These are phyloP conservation scores for Ophiocordyceps camponoti-rufipedis DNA, from an alignment of 2,329 filamentous ascomycete genomes.

Conservation along the genomic window DNA sequence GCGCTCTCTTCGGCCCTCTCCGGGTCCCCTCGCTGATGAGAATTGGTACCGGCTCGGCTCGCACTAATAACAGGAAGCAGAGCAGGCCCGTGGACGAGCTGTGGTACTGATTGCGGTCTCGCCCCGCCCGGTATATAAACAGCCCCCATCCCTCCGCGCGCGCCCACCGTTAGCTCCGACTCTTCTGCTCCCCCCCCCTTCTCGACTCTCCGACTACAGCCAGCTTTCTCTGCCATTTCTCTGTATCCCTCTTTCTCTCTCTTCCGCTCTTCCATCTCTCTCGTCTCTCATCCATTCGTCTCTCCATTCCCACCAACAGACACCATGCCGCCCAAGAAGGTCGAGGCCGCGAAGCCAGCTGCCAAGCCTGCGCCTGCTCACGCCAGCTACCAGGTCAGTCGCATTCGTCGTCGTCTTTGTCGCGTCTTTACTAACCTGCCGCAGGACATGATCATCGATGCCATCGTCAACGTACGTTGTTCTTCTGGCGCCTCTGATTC, in stretches of 20 bases:
- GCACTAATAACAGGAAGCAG: not conserved
- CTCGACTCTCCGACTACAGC: constrained; percentile 1
- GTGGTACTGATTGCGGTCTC: constrained; percentile 36
- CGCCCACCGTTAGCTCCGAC: constrained; percentile 22
- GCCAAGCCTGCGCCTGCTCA: constrained; percentile 31
- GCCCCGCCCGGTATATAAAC: constrained; percentile 44
- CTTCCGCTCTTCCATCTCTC: constrained; percentile 4
- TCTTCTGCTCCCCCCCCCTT: constrained; percentile 14
- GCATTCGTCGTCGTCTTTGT: not conserved
- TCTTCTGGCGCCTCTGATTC: not conserved
- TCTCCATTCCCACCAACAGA: constrained; percentile 1
- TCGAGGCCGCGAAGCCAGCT: constrained; percentile 20
- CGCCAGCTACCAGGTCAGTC: constrained; percentile 40
- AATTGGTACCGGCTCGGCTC: not conserved
- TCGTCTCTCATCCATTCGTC: constrained; percentile 9
- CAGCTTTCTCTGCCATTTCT: constrained; percentile 6
- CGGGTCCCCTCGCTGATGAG: not conserved
- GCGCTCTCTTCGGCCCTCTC: not conserved
- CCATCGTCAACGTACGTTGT: constrained; percentile 38
- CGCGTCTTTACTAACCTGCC: constrained; percentile 8
- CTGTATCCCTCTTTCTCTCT: constrained; percentile 5
- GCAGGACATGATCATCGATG: constrained; percentile 46
- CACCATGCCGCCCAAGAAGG: constrained; percentile 45
- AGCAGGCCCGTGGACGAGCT: no score
- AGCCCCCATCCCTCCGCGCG: constrained; percentile 32